Base-by-base conservation (phyloP, 2,329 filamentous ascomycete genomes). In the Fusarium austroafricanum region DNA sequence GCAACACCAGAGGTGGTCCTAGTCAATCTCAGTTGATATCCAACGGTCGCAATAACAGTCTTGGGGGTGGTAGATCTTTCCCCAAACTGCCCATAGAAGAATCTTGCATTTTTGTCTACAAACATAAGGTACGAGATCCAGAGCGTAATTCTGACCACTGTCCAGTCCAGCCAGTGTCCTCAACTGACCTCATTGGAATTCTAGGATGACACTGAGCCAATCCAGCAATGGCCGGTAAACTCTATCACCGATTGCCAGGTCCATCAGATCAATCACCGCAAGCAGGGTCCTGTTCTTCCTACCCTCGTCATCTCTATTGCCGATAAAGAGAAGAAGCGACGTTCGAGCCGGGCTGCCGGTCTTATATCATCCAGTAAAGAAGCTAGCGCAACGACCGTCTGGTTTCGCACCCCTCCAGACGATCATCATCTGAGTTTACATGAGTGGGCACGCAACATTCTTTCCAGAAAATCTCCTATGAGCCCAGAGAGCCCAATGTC, bases 251-350 rank as follows among this genome's bases (percentile, higher is more conserved):
- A 87, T 56, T 90, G 86, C 68, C 83, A 87, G 66, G 82, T 89
- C 31, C 86, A 89, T 73, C 83, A 84, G 75, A 68, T 89, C 17
- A 81, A 87, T 40, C 85, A 90, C 71, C 85, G 87, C 50, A 90
- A 90, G 71, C 87, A 89, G 71, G 85, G 85, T 1, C 84, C 86
- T 12, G 80, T 85, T 6, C 77, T 88, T 10, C 87, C 87, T 3
- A 90, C 89, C 8, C 81, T 91, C 14, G 80, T 89, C 44, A 74
- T 90, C 37, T 86, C 81, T 66, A 78, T 90, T 46, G 81, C 83
- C 37, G 87, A 90, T 67, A 89, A 87, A 74, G 80, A 88, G 65
- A 84, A 87, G 55, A 90, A 90, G 71, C 85, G 89, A 49, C 83
- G 89, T 61, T 90, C 89, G 45, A 90, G 88, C 68, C 83, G 88